Conservation (phyloP, 2,329 filamentous ascomycete genomes). For the Penicillium sp. region DNA sequence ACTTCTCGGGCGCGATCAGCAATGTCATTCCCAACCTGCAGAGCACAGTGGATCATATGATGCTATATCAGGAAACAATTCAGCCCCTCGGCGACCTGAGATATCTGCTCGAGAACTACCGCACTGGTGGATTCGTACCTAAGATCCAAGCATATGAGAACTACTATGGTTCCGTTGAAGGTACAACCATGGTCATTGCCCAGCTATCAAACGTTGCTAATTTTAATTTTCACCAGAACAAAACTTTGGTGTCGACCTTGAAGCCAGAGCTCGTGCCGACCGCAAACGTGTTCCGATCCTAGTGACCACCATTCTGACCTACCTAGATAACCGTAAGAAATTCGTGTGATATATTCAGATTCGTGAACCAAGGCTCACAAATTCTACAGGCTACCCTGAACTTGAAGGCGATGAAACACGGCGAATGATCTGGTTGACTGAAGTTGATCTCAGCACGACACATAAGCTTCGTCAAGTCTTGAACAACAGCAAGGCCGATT, state of each 20-base stretch:
- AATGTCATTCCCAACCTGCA: slow-evolving; percentile 97
- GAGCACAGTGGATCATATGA: slow-evolving; percentile 96
- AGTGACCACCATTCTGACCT: slow-evolving; percentile 89
- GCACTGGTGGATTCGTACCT: slow-evolving; percentile 88
- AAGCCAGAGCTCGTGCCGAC: slow-evolving; percentile 87
- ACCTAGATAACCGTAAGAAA: slow-evolving; percentile 74
- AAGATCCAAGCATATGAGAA: slow-evolving; percentile 95
- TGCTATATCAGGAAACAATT: slow-evolving; percentile 98
- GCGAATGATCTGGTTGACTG: slow-evolving; percentile 88
- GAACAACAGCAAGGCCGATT: slow-evolving; percentile 81
- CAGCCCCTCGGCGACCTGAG: slow-evolving; percentile 86
- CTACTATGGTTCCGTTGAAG: slow-evolving; percentile 96
- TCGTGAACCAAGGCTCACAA: slow-evolving; percentile 1
- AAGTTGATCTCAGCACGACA: slow-evolving; percentile 80
- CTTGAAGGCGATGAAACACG: slow-evolving; percentile 94
- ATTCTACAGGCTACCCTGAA: slow-evolving; percentile 73
- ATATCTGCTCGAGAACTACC: slow-evolving; percentile 94
- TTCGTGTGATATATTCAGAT: neutral
- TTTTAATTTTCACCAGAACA: slow-evolving; percentile 60
- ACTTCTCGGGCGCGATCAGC: slow-evolving; percentile 95
- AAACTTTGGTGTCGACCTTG: slow-evolving; percentile 97
- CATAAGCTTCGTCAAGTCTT: slow-evolving; percentile 80
- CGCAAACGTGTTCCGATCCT: slow-evolving; percentile 92
- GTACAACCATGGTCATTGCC: slow-evolving; percentile 34
- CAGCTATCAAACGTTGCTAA: slow-evolving; percentile 10